phyloP scores from a whole-genome alignment of 306 rosid species.

The Malus sylvestris region DNA sequence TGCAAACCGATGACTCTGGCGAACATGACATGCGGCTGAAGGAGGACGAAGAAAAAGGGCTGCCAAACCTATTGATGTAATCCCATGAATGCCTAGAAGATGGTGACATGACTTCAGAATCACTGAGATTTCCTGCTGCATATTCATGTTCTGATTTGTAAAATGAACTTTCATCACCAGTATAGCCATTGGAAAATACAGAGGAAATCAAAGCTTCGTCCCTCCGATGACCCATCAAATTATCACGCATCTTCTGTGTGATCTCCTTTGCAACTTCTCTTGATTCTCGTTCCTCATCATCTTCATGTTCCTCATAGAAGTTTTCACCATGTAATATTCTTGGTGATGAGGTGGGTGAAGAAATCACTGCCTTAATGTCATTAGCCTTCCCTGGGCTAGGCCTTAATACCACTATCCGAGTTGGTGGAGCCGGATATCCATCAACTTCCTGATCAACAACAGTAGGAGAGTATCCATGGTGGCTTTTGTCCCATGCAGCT shows the following conservation, averaged over 20 bases:
- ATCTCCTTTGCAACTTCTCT: slow-evolving; percentile 44
- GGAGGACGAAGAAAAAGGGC: slow-evolving; percentile 69
- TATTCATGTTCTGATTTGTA: slow-evolving; percentile 62
- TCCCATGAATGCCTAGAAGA: slow-evolving; percentile 87
- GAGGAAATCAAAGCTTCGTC: slow-evolving; percentile 60
- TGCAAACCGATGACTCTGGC: slow-evolving; percentile 84
- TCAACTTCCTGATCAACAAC: slow-evolving; percentile 41
- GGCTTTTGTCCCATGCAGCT: slow-evolving; percentile 40
- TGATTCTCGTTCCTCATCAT: slow-evolving; percentile 42
- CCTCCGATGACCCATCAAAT: slow-evolving; percentile 44
- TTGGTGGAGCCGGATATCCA: slow-evolving; percentile 55
- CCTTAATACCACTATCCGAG: slow-evolving; percentile 83
- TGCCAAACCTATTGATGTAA: slow-evolving; percentile 42
- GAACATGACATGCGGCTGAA: slow-evolving; percentile 69
- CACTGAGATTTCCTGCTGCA: slow-evolving; percentile 63
- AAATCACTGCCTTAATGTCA: slow-evolving; percentile 39
- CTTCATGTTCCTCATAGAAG: slow-evolving; percentile 38
- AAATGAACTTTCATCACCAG: slow-evolving; percentile 78
- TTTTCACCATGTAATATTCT: slow-evolving; percentile 37
- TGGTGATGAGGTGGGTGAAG: slow-evolving; percentile 55
- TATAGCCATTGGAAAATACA: slow-evolving; percentile 66
- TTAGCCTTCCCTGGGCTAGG: slow-evolving; percentile 62
- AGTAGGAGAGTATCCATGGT: slow-evolving; percentile 26
- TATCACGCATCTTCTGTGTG: slow-evolving; percentile 45
- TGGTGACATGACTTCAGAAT: slow-evolving; percentile 64